Evolutionary conservation across 2,329 filamentous ascomycete species (phyloP), one percentile per base, ranked within the genome.

Genomic region (Lecanicillium sp.): DNA sequence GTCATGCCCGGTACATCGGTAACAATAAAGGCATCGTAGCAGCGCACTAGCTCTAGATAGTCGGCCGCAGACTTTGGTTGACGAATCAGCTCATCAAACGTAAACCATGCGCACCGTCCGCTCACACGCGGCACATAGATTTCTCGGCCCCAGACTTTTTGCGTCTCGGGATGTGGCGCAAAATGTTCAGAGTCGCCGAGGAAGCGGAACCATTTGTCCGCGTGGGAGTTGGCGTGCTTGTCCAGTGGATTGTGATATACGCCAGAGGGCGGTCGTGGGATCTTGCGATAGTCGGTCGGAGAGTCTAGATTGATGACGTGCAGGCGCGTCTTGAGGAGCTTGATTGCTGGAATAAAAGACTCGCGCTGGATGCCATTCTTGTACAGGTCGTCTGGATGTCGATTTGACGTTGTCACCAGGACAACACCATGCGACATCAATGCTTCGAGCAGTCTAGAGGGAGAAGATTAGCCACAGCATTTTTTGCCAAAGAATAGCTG

Each of bases 361-460:
- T 94, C 83, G 43, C 92, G 81, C 64, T 98, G 92, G 47, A 98
- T 90, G 40, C 92, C 92, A 58, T 98, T 98, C 62, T 92, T 95
- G 71, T 98, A 98, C 7, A 98, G 74, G 43, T 98, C 90, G 53
- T 94, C 81, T 0, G 92, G 92, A 51, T 95, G 89, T n/a, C 92
- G 76, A 62, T 98, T 98, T 7, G 87, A 94, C 1, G 92, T 98
- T 6, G 92, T 96, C 22, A 98, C 83, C 37, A 98, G 73, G 13
- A 96, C 89, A 3, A 95, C 88, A n/a, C 92, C 92, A 54, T 96
- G 89, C 4, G 85, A 85, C 88, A 96, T 95, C 40, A 98, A 75
- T 2, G 78, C 75, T 61, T 96, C 89, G 8, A 98, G 77, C 5
- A 98, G 70, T 47, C 85, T 75, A 17, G 1, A 15, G 3, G 11